Evolutionary conservation across 495 filamentous ascomycete genomes (phyloP), one percentile per base, ranked within the genome.

Genomic region (Stereocaulon alpinum): DNA sequence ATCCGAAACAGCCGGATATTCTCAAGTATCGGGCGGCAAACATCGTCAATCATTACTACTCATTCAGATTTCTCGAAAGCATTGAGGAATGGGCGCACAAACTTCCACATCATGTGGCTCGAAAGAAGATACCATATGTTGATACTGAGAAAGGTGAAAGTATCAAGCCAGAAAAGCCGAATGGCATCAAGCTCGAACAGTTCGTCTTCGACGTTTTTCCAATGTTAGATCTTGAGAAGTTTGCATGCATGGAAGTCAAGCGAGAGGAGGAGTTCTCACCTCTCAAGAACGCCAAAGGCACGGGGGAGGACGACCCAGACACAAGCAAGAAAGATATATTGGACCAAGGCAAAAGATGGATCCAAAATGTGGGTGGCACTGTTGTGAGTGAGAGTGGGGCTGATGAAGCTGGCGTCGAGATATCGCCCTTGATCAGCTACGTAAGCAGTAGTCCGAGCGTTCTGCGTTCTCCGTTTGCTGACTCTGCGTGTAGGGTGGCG

Each of bases 11-110:
- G 67, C 77, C 80, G 2, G 83, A 82, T 47, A 76, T 97, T 55
- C 82, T 99, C 68, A 95, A 89, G 74, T 96, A 95, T 85, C 85
- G 93, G 45, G 92, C 93, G 53, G 93, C 91, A 63, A 99, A 99
- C 75, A 99, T 99, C 61, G 93, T 99, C 74, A 99, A 99, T 80
- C 93, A 99, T 78, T 99, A 96, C 80, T 99, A 99, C 77, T 91
- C 87, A 40, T 94, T 90, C 79, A 76, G 82, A 58, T 99, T 96
- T 78, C 79, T 99, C 52, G 87, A 95, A 70, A 85, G 81, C 45
- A 95, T 97, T 64, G 89, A 92, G 53, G 77, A 83, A 64, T 95
- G 86, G 85, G 82, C 82, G 20, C 83, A 92, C 74, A 80, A 82
- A 63, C 80, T 99, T 32, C 93, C 92, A 3, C 94, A 96, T 69